A percentile compares a stretch with the other conserved stretches of the same genome.
Evolutionary conservation across 169 alveolate genomes (phyloP).

Genomic region (Cryptosporidium sp.): DNA sequence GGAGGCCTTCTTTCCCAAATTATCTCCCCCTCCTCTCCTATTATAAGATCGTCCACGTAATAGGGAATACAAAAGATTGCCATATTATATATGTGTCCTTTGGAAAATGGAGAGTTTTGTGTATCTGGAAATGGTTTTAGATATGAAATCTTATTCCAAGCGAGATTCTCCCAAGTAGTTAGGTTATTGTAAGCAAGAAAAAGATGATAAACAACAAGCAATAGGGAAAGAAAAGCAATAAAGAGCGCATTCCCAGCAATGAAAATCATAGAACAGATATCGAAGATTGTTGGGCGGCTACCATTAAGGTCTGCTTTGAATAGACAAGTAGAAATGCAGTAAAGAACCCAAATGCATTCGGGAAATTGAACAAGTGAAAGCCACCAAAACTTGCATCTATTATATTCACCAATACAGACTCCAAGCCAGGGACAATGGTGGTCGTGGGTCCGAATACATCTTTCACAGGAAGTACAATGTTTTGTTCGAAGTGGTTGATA

Average conservation of each 20-base stretch:
- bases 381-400: conserved; percentile 78
- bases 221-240: conserved; percentile 57
- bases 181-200: conserved; percentile 73
- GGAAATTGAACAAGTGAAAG: conserved; percentile 77
- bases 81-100: conserved; percentile 51
- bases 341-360: conserved; percentile 70
- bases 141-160: conserved; percentile 78
- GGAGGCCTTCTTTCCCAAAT: conserved; percentile 63
- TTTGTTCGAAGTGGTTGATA: conserved; percentile 86
- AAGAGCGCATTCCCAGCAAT: conserved; percentile 44
- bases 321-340: conserved; percentile 20
- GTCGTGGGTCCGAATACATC: conserved; percentile 89
- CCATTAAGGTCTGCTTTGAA: conserved; percentile 19
- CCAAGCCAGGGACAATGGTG: conserved; percentile 94
- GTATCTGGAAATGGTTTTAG: conserved; percentile 74
- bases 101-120: conserved; percentile 56
- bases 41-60: conserved; percentile 54
- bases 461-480: conserved; percentile 88
- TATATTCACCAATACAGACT: conserved; percentile 85
- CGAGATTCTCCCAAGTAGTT: conserved; percentile 80
- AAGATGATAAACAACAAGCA: conserved; percentile 75
- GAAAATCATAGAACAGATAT: neutral
- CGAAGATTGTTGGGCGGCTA: conserved; percentile 42
- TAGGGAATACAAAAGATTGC: conserved; percentile 70
- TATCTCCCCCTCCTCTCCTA: conserved; percentile 69